These are phyloP conservation scores for Middelhovenomyces tepae DNA, from an alignment of 805 yeast genomes.

Conservation along the genomic window DNA sequence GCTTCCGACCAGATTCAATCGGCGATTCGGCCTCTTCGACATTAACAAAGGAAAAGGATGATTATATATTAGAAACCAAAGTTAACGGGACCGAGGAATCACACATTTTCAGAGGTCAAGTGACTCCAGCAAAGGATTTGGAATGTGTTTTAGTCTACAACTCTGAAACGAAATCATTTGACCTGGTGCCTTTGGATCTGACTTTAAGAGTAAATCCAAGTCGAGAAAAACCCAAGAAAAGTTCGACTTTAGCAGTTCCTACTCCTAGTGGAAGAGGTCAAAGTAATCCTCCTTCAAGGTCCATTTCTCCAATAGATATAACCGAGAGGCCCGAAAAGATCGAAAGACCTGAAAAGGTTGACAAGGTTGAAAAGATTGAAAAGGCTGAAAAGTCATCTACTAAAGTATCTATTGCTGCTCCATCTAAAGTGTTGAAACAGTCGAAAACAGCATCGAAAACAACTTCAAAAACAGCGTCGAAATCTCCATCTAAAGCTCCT, in stretches of 20 bases:
- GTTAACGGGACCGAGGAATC: constrained; percentile 1
- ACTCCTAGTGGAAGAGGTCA: constrained; percentile 1
- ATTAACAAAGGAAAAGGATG: constrained; percentile 16
- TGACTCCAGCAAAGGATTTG: constrained; percentile 19
- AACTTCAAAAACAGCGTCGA: too few relatives aligned
- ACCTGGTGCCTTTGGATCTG: constrained; percentile 19
- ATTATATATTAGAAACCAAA: constrained; percentile 12
- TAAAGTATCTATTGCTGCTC: too few relatives aligned
- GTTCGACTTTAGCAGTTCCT: not conserved
- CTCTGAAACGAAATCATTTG: constrained; percentile 35
- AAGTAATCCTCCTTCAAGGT: constrained; percentile 3
- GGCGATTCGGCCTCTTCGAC: constrained; percentile 8
- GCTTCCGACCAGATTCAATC: constrained; percentile 19
- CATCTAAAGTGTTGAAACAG: too few relatives aligned
- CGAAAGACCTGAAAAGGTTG: too few relatives aligned
- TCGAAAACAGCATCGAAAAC: too few relatives aligned
- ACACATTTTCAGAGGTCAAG: constrained; percentile 21
- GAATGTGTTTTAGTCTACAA: constrained; percentile 79
- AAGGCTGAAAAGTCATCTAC: too few relatives aligned
- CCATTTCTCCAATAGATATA: constrained; percentile 7
- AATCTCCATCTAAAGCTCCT: constrained; percentile 2
- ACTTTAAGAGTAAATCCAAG: constrained; percentile 15
- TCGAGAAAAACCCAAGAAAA: constrained; percentile 14
- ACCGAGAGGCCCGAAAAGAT: too few relatives aligned
- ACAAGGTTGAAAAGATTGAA: too few relatives aligned